Evolutionary conservation across 805 yeast species (phyloP), one percentile per base, ranked within the genome.

Genomic region (Saccharomycopsis capsularis): DNA sequence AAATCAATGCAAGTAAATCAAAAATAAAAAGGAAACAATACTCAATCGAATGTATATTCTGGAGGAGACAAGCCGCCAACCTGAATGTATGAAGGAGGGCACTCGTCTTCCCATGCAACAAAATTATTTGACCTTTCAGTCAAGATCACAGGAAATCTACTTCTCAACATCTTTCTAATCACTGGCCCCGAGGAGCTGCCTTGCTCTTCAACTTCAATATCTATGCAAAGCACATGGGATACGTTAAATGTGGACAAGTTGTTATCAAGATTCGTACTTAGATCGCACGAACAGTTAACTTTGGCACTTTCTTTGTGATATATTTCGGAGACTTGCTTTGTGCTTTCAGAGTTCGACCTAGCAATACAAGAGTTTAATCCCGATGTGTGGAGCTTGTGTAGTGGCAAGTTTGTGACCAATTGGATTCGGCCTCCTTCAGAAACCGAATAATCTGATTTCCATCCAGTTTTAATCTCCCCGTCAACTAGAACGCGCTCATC

Each of bases 401-500:
- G 36, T 11, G 18, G 29, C 19, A 43, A 13, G 22, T 24, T 27
- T 22, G 46, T n/a, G 22, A 35, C 42, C 22, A 47, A 29, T 7
- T 42, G 39, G 13, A 42, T 24, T 24, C 13, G 4, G 6, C 50
- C 50, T 9, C 29, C 25, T n/a, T n/a, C n/a, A 21, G 15, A 13
- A n/a, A n/a, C 32, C 6, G 38, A 34, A 15, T 38, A 46, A 15
- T 46, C 50, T 7, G 36, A 13, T 37, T 47, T 47, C 50, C 50
- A 47, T 4, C 50, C 50, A 4, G 25, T 34, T 34, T 47, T 41
- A 34, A 47, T 15, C 34, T 42, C 50, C 16, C 50, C 50, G n/a
- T 19, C 9, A 15, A 22, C 32, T 15, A 47, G 37, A 9, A 19
- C 21, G 16, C 37, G 29, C 25, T 47, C 36, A 7, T 47, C 50